A percentile compares a stretch with the other conserved stretches of the same genome.
Evolutionary conservation across 139 green algal genomes (phyloP).

Genomic region (Chara braunii): DNA sequence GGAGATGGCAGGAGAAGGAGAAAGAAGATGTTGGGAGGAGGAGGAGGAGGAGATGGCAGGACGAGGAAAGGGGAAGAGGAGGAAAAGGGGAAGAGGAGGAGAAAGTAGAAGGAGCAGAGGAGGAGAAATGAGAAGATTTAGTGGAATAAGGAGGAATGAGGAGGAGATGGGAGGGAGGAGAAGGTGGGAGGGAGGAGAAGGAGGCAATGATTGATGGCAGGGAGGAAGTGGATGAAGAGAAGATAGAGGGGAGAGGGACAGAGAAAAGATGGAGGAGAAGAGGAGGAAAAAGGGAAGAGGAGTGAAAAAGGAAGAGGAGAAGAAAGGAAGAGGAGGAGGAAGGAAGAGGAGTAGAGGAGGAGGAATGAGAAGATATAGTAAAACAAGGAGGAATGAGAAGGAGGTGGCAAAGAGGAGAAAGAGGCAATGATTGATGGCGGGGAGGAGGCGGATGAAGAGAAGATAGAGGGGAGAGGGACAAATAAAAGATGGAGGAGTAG

Average conservation of each 20-base stretch:
- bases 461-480: not conserved
- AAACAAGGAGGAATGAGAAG: not conserved
- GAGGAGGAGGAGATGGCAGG: not conserved
- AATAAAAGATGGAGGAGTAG: not conserved
- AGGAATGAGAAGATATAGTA: not conserved
- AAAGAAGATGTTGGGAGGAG: not conserved
- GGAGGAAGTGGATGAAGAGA: not conserved
- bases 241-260: not conserved
- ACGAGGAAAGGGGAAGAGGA: conserved; percentile 1
- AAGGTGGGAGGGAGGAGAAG: conserved; percentile 5
- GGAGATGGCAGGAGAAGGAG: conserved; percentile 7
- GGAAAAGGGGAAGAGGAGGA: not conserved
- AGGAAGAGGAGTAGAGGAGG: not conserved
- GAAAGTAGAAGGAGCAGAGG: not conserved
- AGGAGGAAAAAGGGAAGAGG: not conserved
- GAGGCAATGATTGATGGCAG: not conserved
- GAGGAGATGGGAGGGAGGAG: not conserved
- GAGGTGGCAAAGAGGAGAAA: not conserved
- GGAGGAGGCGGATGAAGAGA: not conserved
- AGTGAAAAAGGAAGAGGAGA: not conserved
- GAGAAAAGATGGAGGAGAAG: not conserved
- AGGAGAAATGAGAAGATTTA: not conserved
- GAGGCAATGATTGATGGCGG: not conserved
- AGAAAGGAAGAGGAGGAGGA: not conserved
- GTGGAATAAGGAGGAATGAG: not conserved